These are phyloP conservation scores for Mycena leptocephala DNA, from an alignment of 768 basidiomycete species.

Conservation along the genomic window DNA sequence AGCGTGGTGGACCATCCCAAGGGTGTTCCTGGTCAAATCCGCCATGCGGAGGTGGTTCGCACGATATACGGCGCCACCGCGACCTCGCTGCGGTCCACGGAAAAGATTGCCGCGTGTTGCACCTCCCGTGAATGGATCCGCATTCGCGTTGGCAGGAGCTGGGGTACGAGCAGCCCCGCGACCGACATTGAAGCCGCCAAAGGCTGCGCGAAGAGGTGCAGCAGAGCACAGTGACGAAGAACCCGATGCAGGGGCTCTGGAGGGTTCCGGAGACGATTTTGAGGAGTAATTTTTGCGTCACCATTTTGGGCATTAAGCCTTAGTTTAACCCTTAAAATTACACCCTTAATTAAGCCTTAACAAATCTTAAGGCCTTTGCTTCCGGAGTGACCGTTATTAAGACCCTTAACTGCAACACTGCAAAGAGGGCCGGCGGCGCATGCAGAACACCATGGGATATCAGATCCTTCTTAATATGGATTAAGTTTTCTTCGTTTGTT, in stretches of 20 bases:
- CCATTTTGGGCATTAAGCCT: background rate
- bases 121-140: constrained; percentile 1
- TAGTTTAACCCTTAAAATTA: no score
- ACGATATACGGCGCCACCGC: background rate
- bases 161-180: constrained; percentile 3
- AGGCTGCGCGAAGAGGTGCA: constrained; percentile 16
- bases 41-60: constrained; percentile 18
- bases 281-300: no score
- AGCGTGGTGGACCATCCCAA: background rate
- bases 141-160: background rate
- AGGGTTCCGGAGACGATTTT: no score
- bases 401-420: no score
- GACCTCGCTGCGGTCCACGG: background rate
- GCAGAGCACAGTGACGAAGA: background rate
- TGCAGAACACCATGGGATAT: no score
- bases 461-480: no score
- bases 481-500: no score
- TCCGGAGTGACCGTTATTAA: no score
- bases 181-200: background rate
- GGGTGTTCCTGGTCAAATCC: constrained; percentile 7
- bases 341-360: no score
- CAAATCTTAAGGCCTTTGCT: background rate
- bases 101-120: background rate
- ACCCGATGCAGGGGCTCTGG: no score
- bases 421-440: no score